Evolutionary conservation across 2,329 filamentous ascomycete genomes (phyloP).

Genomic region (Penicillium corylophilum): DNA sequence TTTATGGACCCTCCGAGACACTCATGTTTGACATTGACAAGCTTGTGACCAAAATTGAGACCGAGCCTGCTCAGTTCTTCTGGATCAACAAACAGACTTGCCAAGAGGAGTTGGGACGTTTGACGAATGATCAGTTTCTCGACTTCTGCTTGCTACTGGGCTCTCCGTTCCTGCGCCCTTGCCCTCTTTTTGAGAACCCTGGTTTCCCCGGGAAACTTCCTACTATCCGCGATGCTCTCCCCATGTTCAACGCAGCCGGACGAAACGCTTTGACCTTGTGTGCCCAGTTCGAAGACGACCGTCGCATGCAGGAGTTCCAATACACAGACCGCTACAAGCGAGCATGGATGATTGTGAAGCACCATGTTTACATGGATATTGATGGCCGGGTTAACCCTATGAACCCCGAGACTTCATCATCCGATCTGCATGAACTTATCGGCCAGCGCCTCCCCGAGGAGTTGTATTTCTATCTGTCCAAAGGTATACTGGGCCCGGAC

Average conservation of each 20-base stretch:
- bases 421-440: conserved; percentile 84
- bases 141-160: conserved; percentile 82
- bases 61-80: conserved; percentile 62
- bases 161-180: conserved; percentile 73
- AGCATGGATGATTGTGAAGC: conserved; percentile 79
- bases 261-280: conserved; percentile 73
- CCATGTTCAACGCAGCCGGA: conserved; percentile 66
- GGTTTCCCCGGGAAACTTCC: conserved; percentile 55
- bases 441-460: conserved; percentile 88
- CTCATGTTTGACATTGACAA: conserved; percentile 83
- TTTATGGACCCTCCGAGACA: conserved; percentile 82
- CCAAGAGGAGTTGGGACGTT: conserved; percentile 63
- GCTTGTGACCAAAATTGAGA: conserved; percentile 58
- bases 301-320: conserved; percentile 66
- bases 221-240: conserved; percentile 73
- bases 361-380: conserved; percentile 77
- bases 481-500: conserved; percentile 74
- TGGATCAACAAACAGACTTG: conserved; percentile 67
- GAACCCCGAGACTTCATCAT: conserved; percentile 70
- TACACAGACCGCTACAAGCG: conserved; percentile 87
- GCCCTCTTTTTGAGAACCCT: conserved; percentile 71
- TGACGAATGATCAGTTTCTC: conserved; percentile 71
- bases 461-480: conserved; percentile 84
- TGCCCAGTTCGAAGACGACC: conserved; percentile 74
- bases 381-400: conserved; percentile 76